A percentile compares a stretch with the other conserved stretches of the same genome.
Evolutionary conservation across 1,284 basidiomycete genomes (phyloP).

Genomic region (Hymenochaete sp.): DNA sequence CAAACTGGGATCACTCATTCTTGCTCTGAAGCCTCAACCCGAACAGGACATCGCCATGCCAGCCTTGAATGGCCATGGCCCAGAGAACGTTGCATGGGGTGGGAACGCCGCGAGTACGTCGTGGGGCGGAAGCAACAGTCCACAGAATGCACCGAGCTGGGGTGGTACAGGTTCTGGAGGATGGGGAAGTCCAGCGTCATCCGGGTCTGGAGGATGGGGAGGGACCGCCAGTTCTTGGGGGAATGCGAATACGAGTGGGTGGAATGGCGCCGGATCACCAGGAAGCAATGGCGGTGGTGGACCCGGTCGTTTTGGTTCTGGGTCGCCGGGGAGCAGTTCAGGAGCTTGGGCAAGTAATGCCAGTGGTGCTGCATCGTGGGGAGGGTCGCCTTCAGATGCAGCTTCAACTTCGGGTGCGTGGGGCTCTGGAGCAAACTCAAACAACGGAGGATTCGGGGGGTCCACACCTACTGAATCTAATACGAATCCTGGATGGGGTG

Average conservation of each 20-base stretch:
- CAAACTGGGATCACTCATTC: slow-evolving; percentile 74
- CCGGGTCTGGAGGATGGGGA: slow-evolving; percentile 19
- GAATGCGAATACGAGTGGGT: background rate
- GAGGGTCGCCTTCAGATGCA: slow-evolving; percentile 19
- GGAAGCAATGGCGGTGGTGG: slow-evolving; percentile 22
- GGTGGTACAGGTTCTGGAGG: slow-evolving; percentile 24
- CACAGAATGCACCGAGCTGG: slow-evolving; percentile 11
- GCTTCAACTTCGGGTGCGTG: slow-evolving; percentile 24
- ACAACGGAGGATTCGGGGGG: too few species aligned
- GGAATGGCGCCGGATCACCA: slow-evolving; percentile 23
- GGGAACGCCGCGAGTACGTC: background rate
- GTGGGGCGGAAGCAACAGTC: slow-evolving; percentile 19
- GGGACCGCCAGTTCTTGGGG: slow-evolving; percentile 2
- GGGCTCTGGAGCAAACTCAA: slow-evolving; percentile 25
- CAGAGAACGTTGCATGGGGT: too few species aligned
- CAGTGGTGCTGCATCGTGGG: slow-evolving; percentile 23
- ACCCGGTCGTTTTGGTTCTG: slow-evolving; percentile 12
- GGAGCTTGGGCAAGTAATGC: slow-evolving; percentile 25
- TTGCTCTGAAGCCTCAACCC: slow-evolving; percentile 48
- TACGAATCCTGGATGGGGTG: too few species aligned
- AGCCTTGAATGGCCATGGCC: slow-evolving; percentile 21
- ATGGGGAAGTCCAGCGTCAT: slow-evolving; percentile 20
- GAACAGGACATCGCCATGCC: background rate
- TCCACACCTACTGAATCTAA: too few species aligned
- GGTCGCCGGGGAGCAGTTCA: too few species aligned